Conservation (phyloP, 2,329 filamentous ascomycete genomes). For the Colletotrichum endophyticum region DNA sequence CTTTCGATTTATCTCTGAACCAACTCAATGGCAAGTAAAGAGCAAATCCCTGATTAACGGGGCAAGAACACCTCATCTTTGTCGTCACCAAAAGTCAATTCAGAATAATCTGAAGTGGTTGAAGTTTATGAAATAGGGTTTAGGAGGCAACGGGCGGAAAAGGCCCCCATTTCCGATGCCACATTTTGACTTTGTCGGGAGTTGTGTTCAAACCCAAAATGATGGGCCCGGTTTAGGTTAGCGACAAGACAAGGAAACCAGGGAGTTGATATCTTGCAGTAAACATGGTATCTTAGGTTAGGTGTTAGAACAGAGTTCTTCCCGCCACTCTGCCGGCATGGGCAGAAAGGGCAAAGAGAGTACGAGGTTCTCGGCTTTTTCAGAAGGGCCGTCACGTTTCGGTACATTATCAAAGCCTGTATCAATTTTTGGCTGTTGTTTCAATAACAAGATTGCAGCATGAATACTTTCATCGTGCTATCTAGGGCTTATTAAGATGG, state of each 20-base stretch:
- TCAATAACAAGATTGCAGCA: background rate
- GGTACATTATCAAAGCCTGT: background rate
- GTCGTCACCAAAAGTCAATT: background rate
- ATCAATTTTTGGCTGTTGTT: background rate
- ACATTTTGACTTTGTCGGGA: background rate
- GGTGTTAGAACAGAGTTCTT: background rate
- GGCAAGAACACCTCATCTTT: background rate
- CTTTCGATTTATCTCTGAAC: background rate
- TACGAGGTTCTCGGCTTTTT: background rate
- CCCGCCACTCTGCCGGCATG: background rate
- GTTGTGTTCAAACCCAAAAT: background rate
- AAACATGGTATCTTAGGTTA: background rate
- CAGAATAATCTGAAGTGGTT: background rate
- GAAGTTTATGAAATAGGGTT: background rate
- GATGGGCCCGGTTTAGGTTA: background rate
- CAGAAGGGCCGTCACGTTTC: background rate
- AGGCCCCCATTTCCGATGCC: background rate
- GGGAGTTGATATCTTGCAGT: background rate
- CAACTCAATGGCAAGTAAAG: background rate
- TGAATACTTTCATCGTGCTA: background rate
- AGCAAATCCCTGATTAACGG: background rate
- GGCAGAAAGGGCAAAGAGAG: background rate
- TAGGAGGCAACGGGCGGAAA: background rate
- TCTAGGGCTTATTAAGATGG: background rate
- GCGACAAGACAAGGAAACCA: background rate